Evolutionary conservation across 352 stramenopile species (phyloP).

Genomic region (Blastocystis sp.): DNA sequence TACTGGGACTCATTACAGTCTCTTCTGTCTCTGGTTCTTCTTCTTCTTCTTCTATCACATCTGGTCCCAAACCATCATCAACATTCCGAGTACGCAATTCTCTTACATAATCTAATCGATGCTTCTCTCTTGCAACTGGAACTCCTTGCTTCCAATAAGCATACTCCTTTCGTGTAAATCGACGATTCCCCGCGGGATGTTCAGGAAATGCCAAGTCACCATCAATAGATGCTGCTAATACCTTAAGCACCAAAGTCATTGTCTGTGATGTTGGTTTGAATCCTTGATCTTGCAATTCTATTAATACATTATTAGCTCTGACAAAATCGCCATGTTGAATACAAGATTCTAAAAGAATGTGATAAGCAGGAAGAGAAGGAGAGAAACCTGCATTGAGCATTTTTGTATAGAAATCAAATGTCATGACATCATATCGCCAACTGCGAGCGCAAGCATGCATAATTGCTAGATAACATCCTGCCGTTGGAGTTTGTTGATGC

Average conservation of each 20-base stretch:
- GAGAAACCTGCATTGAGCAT: slow-evolving; percentile 13
- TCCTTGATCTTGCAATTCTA: background rate
- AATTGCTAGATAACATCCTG: slow-evolving; percentile 42
- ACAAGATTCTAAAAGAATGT: slow-evolving; percentile 52
- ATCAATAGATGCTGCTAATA: background rate
- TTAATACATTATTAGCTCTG: background rate
- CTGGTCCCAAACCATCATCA: slow-evolving; percentile 22
- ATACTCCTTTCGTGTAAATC: slow-evolving; percentile 63
- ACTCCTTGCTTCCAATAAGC: background rate
- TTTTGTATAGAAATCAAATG: slow-evolving; percentile 26
- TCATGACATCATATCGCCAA: slow-evolving; percentile 48
- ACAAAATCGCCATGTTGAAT: slow-evolving; percentile 9
- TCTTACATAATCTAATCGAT: slow-evolving; percentile 24
- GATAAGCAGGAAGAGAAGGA: background rate
- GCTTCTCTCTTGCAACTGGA: background rate
- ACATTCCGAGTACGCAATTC: background rate
- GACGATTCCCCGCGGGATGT: slow-evolving; percentile 53
- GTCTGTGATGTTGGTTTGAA: background rate
- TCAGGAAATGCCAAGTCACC: background rate
- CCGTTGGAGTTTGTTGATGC: slow-evolving; percentile 26
- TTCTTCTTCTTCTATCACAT: background rate
- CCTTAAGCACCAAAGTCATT: background rate
- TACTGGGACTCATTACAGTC: no score
- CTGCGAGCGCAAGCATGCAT: slow-evolving; percentile 26
- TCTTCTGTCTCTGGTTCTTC: no score